These are phyloP conservation scores for Monosporascus sp. DNA, from an alignment of 2,329 filamentous ascomycete genomes.

Conservation along the genomic window DNA sequence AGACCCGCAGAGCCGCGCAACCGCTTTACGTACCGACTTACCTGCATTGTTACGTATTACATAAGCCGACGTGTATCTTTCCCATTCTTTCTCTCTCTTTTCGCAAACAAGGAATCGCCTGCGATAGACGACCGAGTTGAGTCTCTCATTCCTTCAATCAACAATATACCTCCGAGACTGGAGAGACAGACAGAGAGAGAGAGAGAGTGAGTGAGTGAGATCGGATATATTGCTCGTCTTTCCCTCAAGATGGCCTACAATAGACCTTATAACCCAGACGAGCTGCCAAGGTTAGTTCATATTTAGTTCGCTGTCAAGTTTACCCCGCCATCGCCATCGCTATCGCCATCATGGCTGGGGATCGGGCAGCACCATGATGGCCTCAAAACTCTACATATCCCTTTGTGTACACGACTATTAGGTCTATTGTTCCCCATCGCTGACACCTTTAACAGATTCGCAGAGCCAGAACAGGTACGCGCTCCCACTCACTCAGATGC, in stretches of 20 bases:
- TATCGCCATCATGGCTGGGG: conserved; percentile 1
- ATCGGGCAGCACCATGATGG: too few species aligned
- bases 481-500: conserved; percentile 3
- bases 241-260: conserved; percentile 79
- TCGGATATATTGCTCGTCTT: neutral
- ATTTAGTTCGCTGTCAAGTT: neutral
- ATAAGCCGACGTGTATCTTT: neutral
- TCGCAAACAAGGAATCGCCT: too few species aligned
- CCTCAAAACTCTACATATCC: too few species aligned
- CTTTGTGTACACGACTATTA: too few species aligned
- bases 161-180: too few species aligned
- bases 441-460: conserved; percentile 35
- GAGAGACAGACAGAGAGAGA: neutral
- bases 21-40: neutral
- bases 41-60: neutral
- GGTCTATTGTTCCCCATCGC: neutral
- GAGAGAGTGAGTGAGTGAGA: too few species aligned
- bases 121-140: neutral
- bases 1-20: neutral
- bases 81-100: neutral
- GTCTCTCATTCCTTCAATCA: neutral
- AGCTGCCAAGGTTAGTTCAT: conserved; percentile 74
- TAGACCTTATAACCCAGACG: conserved; percentile 86
- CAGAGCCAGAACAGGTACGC: conserved; percentile 44
- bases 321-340: conserved; percentile 22